phyloP scores from a whole-genome alignment of 768 basidiomycete species.

The Suillus spraguei region DNA sequence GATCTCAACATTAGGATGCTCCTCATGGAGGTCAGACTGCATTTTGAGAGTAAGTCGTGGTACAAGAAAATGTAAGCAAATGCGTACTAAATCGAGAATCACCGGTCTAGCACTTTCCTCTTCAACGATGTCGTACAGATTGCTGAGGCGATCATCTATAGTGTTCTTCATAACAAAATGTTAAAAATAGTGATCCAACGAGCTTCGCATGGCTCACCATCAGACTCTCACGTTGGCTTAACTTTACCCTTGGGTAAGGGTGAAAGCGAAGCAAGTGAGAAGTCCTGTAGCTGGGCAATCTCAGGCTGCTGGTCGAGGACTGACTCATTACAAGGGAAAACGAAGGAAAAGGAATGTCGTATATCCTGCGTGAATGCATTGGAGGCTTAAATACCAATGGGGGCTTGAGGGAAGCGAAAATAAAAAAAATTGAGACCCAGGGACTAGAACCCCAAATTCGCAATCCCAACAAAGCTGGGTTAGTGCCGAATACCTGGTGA shows the following conservation, averaged over 20 bases:
- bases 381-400: conserved; percentile 5
- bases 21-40: not conserved
- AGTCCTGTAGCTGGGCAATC: conserved; percentile 29
- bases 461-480: conserved; percentile 9
- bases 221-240: conserved; percentile 27
- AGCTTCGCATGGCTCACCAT: conserved; percentile 19
- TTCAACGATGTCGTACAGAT: conserved; percentile 5
- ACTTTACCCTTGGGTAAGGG: conserved; percentile 30
- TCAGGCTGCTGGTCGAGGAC: conserved; percentile 19
- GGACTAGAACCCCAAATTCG: conserved; percentile 2
- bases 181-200: conserved; percentile 13
- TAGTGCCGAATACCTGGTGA: conserved; percentile 3
- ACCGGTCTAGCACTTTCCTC: not conserved
- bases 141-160: not conserved
- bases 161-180: conserved; percentile 15
- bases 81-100: not conserved
- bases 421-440: conserved; percentile 8
- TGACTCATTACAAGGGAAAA: conserved; percentile 2
- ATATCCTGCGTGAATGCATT: conserved; percentile 2
- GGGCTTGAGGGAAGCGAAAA: conserved; percentile 1
- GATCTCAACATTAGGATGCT: conserved; percentile 14
- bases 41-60: not conserved
- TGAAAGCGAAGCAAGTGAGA: conserved; percentile 32
- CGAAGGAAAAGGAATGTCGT: conserved; percentile 1
- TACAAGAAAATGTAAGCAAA: not conserved